A percentile compares a stretch with the other conserved stretches of the same genome.
These are phyloP conservation scores for Syncephalastrum contaminatum DNA, from an alignment of 371 early-diverging fungal genomes.

Conservation along the genomic window DNA sequence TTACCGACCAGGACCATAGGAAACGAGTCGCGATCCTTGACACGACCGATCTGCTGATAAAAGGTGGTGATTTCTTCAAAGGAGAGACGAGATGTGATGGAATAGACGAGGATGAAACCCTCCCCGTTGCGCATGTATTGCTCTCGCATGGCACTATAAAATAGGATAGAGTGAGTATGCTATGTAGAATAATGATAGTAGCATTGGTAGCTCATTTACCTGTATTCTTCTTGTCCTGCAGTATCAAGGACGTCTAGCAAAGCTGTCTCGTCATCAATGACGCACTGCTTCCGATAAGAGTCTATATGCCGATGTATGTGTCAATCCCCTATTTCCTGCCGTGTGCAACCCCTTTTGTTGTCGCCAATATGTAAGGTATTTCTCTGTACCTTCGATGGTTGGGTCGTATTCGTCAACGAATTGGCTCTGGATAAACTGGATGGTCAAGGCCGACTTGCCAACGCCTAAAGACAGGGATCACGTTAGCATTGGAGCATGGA, in stretches of 20 bases:
- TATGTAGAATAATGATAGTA: conserved; percentile 30
- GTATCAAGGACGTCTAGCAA: conserved; percentile 81
- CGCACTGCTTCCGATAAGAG: conserved; percentile 77
- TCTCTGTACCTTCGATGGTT: conserved; percentile 67
- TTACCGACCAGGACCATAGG: conserved; percentile 86
- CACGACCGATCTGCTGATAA: conserved; percentile 63
- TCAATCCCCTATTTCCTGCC: too few relatives aligned
- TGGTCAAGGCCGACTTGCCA: conserved; percentile 77
- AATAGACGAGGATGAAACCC: conserved; percentile 50
- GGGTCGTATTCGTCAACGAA: conserved; percentile 87
- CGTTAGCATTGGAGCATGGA: background rate
- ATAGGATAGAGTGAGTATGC: background rate
- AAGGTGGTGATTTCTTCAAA: conserved; percentile 70
- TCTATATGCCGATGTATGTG: conserved; percentile 35
- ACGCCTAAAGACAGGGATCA: conserved; percentile 32
- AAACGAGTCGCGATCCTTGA: conserved; percentile 78
- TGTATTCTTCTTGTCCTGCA: conserved; percentile 87
- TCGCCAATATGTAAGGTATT: too few relatives aligned
- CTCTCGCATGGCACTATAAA: conserved; percentile 68
- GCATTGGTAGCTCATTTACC: conserved; percentile 25
- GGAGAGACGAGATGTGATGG: conserved; percentile 58
- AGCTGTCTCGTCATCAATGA: conserved; percentile 68
- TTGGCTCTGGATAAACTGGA: conserved; percentile 76
- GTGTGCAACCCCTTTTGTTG: too few relatives aligned
- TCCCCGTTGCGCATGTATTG: conserved; percentile 81